A percentile compares a stretch with the other conserved stretches of the same genome.
Conservation (phyloP, 441 rosid genomes). For the Populus hybrid region DNA sequence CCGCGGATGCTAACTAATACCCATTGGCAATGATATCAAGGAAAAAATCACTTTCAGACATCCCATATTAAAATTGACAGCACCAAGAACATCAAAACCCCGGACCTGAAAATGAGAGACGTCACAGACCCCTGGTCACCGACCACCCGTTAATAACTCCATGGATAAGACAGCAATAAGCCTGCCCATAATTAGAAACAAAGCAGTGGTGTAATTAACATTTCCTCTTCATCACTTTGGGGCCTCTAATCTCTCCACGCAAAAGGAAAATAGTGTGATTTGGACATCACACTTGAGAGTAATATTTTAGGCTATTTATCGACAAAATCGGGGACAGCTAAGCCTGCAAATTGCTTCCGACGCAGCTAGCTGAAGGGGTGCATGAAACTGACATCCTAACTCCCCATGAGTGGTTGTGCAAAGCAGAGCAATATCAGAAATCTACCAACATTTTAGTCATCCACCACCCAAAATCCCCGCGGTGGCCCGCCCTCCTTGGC, state of each 20-base stretch:
- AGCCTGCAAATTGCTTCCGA: neutral
- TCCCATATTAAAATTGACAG: too few relatives aligned
- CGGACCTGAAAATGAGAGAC: too few relatives aligned
- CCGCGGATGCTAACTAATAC: too few relatives aligned
- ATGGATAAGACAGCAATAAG: neutral
- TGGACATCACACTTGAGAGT: constrained; percentile 11
- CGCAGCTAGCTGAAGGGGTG: constrained; percentile 13
- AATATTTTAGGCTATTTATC: neutral
- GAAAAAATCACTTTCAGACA: too few relatives aligned
- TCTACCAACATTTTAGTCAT: neutral
- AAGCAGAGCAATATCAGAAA: neutral
- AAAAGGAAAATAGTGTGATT: neutral
- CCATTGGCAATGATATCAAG: too few relatives aligned
- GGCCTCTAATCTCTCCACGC: neutral
- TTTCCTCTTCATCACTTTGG: neutral
- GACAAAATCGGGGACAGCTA: constrained; percentile 2
- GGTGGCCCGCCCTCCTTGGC: constrained; percentile 1
- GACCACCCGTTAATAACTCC: neutral
- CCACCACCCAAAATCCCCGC: neutral
- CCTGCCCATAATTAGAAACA: neutral
- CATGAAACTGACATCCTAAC: constrained; percentile 18
- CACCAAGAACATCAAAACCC: neutral
- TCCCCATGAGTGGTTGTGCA: neutral
- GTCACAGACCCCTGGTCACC: neutral
- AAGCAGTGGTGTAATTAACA: neutral